Conservation (phyloP, 352 stramenopile species). For the Phytopythium chamaehyphon region DNA sequence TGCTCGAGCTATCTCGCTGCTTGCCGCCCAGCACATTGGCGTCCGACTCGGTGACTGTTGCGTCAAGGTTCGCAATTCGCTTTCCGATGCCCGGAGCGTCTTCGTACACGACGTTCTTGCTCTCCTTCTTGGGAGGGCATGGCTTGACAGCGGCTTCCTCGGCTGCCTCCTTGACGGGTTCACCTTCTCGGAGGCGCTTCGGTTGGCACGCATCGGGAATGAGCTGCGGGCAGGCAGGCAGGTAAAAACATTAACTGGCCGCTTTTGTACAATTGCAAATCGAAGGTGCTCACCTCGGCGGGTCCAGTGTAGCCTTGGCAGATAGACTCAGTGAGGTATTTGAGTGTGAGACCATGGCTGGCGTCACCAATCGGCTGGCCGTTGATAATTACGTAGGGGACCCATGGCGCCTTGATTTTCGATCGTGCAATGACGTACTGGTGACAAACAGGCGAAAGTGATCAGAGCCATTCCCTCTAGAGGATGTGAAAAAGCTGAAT, state of each 20-base stretch:
- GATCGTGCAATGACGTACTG: slow-evolving; percentile 48
- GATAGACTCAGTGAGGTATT: slow-evolving; percentile 58
- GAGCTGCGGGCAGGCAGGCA: slow-evolving; percentile 13
- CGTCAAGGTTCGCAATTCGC: slow-evolving; percentile 26
- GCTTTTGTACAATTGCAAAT: neutral
- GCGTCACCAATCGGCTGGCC: slow-evolving; percentile 49
- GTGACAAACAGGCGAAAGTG: neutral
- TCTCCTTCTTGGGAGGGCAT: slow-evolving; percentile 64
- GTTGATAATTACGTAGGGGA: slow-evolving; percentile 74
- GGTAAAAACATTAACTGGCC: neutral
- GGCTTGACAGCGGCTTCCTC: slow-evolving; percentile 53
- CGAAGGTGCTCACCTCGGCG: slow-evolving; percentile 21
- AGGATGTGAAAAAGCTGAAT: neutral
- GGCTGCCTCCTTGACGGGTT: slow-evolving; percentile 23
- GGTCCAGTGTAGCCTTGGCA: slow-evolving; percentile 66
- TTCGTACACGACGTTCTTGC: slow-evolving; percentile 31
- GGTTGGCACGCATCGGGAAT: slow-evolving; percentile 45
- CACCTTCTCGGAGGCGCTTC: slow-evolving; percentile 58
- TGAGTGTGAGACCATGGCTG: slow-evolving; percentile 56
- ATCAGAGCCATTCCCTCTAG: neutral
- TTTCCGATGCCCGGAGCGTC: slow-evolving; percentile 64
- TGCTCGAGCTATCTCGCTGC: slow-evolving; percentile 14
- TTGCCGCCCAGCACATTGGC: slow-evolving; percentile 38
- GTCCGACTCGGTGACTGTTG: slow-evolving; percentile 30
- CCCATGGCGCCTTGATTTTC: slow-evolving; percentile 53